Evolutionary conservation across 2,329 filamentous ascomycete species (phyloP).

Genomic region (Calonectria hongkongensis): DNA sequence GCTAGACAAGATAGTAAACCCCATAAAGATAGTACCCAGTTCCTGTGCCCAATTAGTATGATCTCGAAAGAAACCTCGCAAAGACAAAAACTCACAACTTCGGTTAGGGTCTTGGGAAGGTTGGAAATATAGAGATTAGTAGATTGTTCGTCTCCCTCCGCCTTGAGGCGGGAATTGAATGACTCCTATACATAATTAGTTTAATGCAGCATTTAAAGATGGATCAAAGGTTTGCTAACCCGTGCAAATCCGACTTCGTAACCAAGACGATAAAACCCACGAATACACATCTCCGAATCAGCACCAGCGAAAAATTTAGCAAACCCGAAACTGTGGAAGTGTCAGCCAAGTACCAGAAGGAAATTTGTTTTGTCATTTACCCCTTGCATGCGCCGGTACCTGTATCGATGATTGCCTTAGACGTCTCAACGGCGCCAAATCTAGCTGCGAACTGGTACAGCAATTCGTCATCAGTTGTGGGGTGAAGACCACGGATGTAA

Average conservation of each 20-base stretch:
- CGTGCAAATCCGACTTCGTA: conserved; percentile 99
- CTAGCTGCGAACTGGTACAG: conserved; percentile 87
- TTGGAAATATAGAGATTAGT: conserved; percentile 99
- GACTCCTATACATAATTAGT: conserved; percentile 80
- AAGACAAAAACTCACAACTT: conserved; percentile 78
- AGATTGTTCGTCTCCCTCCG: conserved; percentile 90
- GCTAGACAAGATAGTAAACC: conserved; percentile 91
- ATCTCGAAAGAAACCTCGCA: background rate
- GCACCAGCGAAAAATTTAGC: conserved; percentile 93
- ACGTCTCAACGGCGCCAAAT: conserved; percentile 96
- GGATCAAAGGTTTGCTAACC: conserved; percentile 69
- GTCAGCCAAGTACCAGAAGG: conserved; percentile 35
- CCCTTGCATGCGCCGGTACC: conserved; percentile 96
- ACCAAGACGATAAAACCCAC: conserved; percentile 93
- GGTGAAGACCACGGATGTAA: conserved; percentile 96
- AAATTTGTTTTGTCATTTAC: conserved; percentile 68
- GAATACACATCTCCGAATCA: conserved; percentile 96
- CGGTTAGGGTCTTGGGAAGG: conserved; percentile 92
- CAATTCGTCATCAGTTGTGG: conserved; percentile 95
- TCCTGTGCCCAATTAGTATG: conserved; percentile 69
- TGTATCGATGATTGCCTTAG: conserved; percentile 98
- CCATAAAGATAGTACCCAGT: conserved; percentile 85
- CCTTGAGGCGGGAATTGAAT: conserved; percentile 98
- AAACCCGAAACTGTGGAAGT: conserved; percentile 86
- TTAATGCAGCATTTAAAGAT: conserved; percentile 12